Evolutionary conservation across 495 filamentous ascomycete genomes (phyloP), one percentile per base, ranked within the genome.

Genomic region (Clohesyomyces aquaticus): DNA sequence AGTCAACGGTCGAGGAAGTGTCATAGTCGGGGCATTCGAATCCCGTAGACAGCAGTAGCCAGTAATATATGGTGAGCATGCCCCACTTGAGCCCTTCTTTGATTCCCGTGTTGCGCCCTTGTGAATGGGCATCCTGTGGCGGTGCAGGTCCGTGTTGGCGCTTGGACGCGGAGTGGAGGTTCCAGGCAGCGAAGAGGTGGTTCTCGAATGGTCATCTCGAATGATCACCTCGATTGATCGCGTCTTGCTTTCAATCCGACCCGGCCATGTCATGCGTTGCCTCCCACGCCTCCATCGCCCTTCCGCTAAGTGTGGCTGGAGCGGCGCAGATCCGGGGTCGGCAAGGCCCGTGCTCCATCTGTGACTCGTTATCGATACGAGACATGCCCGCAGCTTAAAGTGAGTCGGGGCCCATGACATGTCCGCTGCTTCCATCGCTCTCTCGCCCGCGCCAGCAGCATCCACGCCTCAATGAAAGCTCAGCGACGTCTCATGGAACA

Each of bases 391-490:
- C 41, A 3, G 22, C 18, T 49, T 55, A 61, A 29, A 61, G 23
- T 51, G 28, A 23, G 48, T 25, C 10, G 10, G 28, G 28, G 10
- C 46, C 43, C 16, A 14, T 29, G 16, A 11, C 26, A 2, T 25
- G 6, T 4, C 43, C 55, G 19, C 46, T 53, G 19, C 32, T 9
- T 32, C 27, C 50, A 32, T 10, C 38, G 9, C 63, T 14, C 27
- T 49, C 29, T 21, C 35, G 21, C 21, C 16, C 38, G 22, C 3
- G 43, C 58, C 51, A 62, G 23, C 27, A 57, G 26, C 2, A 35
- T 47, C 52, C 38, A 51, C 52, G 32, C 53, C 28, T 46, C 65
- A 67, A 67, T 67, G 63, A 42, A 8, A 10, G 63, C 55, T 32
- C 43, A 8, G 23, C 8, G 28, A 18, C 32, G n/a, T 53, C 45